Conservation (phyloP, 2,329 filamentous ascomycete genomes). For the Botrytis elliptica region DNA sequence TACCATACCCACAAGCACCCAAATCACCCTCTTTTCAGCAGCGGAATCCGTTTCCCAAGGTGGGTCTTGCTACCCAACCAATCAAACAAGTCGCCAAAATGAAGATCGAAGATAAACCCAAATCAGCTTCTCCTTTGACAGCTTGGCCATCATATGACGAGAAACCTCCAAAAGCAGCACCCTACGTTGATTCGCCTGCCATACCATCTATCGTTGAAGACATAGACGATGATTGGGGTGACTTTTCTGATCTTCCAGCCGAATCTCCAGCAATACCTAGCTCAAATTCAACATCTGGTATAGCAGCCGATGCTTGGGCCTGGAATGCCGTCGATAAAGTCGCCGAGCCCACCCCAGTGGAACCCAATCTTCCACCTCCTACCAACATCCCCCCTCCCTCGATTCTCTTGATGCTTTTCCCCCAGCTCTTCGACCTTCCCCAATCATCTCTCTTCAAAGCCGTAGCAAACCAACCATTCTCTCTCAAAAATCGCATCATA, state of each 20-base stretch:
- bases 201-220: slow-evolving; percentile 35
- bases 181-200: slow-evolving; percentile 34
- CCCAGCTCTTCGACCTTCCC: slow-evolving; percentile 65
- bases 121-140: slow-evolving; percentile 36
- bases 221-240: slow-evolving; percentile 53
- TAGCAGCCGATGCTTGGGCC: slow-evolving; percentile 34
- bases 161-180: slow-evolving; percentile 25
- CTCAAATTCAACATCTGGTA: slow-evolving; percentile 24
- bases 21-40: slow-evolving; percentile 54
- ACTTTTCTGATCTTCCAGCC: slow-evolving; percentile 47
- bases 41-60: slow-evolving; percentile 52
- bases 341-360: slow-evolving; percentile 17
- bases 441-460: slow-evolving; percentile 64
- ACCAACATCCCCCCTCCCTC: slow-evolving; percentile 89
- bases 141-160: slow-evolving; percentile 36
- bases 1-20: slow-evolving; percentile 48
- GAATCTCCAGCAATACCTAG: slow-evolving; percentile 29
- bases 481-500: slow-evolving; percentile 62
- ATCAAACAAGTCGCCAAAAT: slow-evolving; percentile 37
- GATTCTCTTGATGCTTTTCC: slow-evolving; percentile 74
- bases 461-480: slow-evolving; percentile 56
- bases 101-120: slow-evolving; percentile 39
- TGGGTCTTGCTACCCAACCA: slow-evolving; percentile 46
- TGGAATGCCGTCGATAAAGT: slow-evolving; percentile 37
- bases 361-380: slow-evolving; percentile 27